Evolutionary conservation across 768 basidiomycete species (phyloP), one percentile per base, ranked within the genome.

Genomic region (Saitozyma sp.): DNA sequence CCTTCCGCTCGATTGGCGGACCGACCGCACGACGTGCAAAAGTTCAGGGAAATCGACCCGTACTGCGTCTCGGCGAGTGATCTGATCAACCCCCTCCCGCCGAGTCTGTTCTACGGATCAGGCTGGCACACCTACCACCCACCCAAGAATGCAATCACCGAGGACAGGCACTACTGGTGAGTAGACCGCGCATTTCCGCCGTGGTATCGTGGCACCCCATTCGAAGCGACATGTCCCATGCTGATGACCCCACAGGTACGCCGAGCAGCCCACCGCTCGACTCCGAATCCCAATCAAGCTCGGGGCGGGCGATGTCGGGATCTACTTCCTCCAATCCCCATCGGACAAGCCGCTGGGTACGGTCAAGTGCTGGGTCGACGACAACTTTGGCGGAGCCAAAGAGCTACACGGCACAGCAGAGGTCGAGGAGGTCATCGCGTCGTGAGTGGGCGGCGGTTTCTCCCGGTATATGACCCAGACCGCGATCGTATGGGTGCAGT

Each of bases 61-160:
- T 92, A 84, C 82, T 98, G 96, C 79, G 92, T 91, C 0, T 89
- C 88, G 19, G 96, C 96, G n/a, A 95, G 97, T 79, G 94, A 99
- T 78, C 83, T 98, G 56, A 91, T 99, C 79, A 97, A 98, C 81
- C 96, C 96, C 1, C 84, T 98, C 0, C 95, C 95, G n/a, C 86
- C 88, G 0, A 91, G 90, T 39, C 81, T 97, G 69, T 98, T 98
- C 82, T 90, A 89, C 64, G 96, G 93, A 39, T 88, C 89, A 0
- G 96, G 96, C 7, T 99, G 95, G 95, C 83, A 84, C 63, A 85
- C 85, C 0, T 85, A 84, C 72, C 91, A 93, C 78, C 91, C 89
- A 0, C 78, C 84, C 1, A 80, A 83, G 61, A 63, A 54, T 77
- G 83, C 52, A 38, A 72, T 78, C 76, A 71, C 85, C 82, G 61